Evolutionary conservation across 2,329 filamentous ascomycete genomes (phyloP).

Genomic region (Trichoderma citrinoviride): DNA sequence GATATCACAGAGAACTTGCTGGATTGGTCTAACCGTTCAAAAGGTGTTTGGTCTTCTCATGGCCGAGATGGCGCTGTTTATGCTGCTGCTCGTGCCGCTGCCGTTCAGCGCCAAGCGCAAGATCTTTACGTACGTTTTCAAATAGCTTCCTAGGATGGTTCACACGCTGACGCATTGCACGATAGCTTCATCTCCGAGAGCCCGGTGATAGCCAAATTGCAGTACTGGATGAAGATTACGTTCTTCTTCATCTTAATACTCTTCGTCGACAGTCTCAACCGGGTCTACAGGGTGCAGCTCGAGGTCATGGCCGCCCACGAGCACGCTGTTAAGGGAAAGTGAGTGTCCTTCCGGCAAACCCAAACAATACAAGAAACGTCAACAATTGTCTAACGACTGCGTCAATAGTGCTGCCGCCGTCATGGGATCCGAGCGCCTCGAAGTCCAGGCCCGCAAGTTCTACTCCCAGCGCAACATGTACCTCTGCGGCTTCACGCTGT

Average conservation of each 20-base stretch:
- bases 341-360: conserved; percentile 32
- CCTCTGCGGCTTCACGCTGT: conserved; percentile 97
- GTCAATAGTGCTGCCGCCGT: conserved; percentile 55
- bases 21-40: conserved; percentile 37
- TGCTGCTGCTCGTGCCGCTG: conserved; percentile 78
- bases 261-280: conserved; percentile 93
- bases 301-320: conserved; percentile 76
- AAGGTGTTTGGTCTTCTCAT: conserved; percentile 83
- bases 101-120: conserved; percentile 82
- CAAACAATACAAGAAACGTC: background rate
- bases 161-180: background rate
- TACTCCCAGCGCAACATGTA: conserved; percentile 99
- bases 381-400: conserved; percentile 25
- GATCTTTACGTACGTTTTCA: conserved; percentile 65
- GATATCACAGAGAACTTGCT: background rate
- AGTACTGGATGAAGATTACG: conserved; percentile 98
- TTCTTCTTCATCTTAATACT: conserved; percentile 99
- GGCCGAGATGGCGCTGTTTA: conserved; percentile 78
- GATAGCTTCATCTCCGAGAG: conserved; percentile 88
- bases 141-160: background rate
- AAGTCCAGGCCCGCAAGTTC: conserved; percentile 99
- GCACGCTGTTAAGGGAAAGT: conserved; percentile 44
- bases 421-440: conserved; percentile 90
- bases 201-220: conserved; percentile 79
- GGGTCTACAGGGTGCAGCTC: conserved; percentile 93